Evolutionary conservation across 352 stramenopile species (phyloP), one percentile per base, ranked within the genome.

Genomic region (Phytophthora boehmeriae): DNA sequence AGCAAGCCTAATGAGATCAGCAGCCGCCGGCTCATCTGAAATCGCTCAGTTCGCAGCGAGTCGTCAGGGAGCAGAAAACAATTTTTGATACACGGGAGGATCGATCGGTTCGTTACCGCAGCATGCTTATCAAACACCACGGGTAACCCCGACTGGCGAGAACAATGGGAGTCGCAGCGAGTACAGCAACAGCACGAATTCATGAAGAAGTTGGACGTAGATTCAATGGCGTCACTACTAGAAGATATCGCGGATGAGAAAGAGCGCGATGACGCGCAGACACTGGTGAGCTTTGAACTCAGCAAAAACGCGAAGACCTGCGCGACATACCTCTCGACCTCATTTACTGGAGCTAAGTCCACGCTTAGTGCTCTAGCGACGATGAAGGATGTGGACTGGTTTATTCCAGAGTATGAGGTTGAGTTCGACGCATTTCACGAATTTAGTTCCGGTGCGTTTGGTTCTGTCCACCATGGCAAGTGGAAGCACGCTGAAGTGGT

Each of bases 361-460:
- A 14, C 16, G 10, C 9, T 44, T 8, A 5, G 11, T 17, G 20
- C 38, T 35, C 20, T 28, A 5, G 28, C 39, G 25, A 39, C 16
- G 38, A 32, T 14, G 20, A 53, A 11, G 2, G 47, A 63, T 11
- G 30, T 6, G 1, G 47, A 57, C 20, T 71, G 63, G 63, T 71
- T 71, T 35, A 71, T 71, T 20, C 56, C 63, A 23, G 36, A 42
- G 6, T 63, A 63, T 16, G 57, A 71, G 52, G 63, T 71, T 16
- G 32, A 66, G 8, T 67, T 71, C 30, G 52, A 71, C 36, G 39
- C 42, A 9, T 47, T 42, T 10, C 25, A 59, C 41, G 36, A 62
- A 17, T 67, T 71, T 22, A 60, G 28, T 32, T n/a, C 44, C 4
- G 63, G 63, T 0, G 44, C 54, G 3, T 71, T 67, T 16, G 57